Evolutionary conservation across 2,329 filamentous ascomycete species (phyloP), one percentile per base, ranked within the genome.

Genomic region (Fusarium nanum): DNA sequence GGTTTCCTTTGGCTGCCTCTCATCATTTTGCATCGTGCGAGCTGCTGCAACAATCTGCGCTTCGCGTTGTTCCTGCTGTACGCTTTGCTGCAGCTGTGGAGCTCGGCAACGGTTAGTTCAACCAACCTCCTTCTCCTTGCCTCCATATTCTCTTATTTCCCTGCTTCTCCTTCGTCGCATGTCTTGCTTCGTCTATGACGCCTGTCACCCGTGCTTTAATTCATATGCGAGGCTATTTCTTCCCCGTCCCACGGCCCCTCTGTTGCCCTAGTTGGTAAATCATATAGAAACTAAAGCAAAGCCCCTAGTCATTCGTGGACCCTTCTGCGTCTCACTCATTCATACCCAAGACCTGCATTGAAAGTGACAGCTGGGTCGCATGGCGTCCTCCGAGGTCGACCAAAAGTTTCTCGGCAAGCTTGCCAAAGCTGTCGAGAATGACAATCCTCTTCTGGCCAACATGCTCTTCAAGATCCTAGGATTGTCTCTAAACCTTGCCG

Each of bases 341-440:
- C 28, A 63, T 60, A 58, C 53, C 62, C 60, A 40, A 44, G 60
- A 37, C 60, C 20, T 64, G 32, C 47, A 30, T 47, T 60, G 41
- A 50, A 62, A 57, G 28, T 65, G 28, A 52, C 49, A 46, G 28
- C 59, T 67, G 69, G 59, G 49, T 75, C 77, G 78, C 68, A 99
- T 98, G 96, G 96, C 96, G 83, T 96, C 94, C 78, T 96, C 94
- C 66, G 93, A 97, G 82, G 93, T 98, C 68, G 96, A 99, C 81
- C 94, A 97, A 83, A 99, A 98, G 83, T 97, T 97, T 82, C 87
- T 99, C 76, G 94, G 93, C 82, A 91, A 90, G 78, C 91, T 97
- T 78, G 95, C 96, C 78, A 92, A 91, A 81, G 87, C 90, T 67
- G 94, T 93, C 73, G 90, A 91, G 77, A 83, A 87, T 64, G 90